Base-by-base conservation (phyloP, 1,284 basidiomycete species). In the Cystobasidium pallidum region DNA sequence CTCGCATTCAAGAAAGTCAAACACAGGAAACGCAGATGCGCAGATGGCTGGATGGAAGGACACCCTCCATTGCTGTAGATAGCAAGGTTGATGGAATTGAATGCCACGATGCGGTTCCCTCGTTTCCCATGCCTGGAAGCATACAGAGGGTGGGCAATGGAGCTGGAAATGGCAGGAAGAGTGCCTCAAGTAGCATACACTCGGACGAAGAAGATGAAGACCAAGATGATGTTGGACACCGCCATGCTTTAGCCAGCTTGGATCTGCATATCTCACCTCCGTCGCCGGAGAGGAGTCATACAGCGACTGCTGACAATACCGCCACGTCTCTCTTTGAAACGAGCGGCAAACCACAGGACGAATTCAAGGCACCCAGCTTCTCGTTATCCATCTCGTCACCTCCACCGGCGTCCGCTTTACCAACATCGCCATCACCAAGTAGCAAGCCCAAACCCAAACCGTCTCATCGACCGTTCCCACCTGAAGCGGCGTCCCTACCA, bases 391-490 rank as follows among this genome's bases (percentile, higher is more conserved):
- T 64, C 24, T 21, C 54, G 30, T 34, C 39, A 43, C 7, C 47
- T 24, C 47, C 61, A 26, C 7, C 49, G 8, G 2, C 49, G 43
- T 21, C 67, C 8, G 28, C 47, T 28, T 3, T 2, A 1, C 28
- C n/a, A 15, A 34, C 36, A 17, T n/a, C n/a, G n/a, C n/a, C n/a
- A n/a, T n/a, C n/a, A n/a, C n/a, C n/a, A n/a, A n/a, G n/a, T n/a
- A n/a, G 19, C 39, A 30, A 45, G 11, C n/a, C n/a, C 51, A 55
- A 39, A 21, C 59, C 68, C 17, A 63, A 64, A 64, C 59, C 68
- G 3, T 71, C 68, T n/a, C 68, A 71, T 64, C 68, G 68, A 21
- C 21, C 68, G 6, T 71, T 71, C 51, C 59, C 68, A 43, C 47
- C 59, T 24, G 58, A 63, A 43, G n/a, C n/a, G n/a, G n/a, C n/a